A percentile compares a stretch with the other conserved stretches of the same genome.
phyloP scores from a whole-genome alignment of 345 rosid genomes.

The Camelina laxa region DNA sequence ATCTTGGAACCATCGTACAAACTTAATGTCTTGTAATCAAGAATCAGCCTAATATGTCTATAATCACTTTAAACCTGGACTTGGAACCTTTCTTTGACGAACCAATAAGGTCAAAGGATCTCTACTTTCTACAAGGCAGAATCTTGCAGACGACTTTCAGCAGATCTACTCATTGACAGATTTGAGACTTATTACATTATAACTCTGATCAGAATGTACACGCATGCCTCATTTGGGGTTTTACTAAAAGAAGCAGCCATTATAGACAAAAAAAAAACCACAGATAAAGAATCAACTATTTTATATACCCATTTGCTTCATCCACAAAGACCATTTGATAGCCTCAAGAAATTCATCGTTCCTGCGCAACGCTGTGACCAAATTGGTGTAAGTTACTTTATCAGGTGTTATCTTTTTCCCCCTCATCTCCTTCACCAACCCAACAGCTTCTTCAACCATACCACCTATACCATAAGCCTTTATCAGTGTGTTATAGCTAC shows the following conservation, averaged over 20 bases:
- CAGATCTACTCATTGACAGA: slow-evolving; percentile 13
- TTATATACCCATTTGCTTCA: slow-evolving; percentile 82
- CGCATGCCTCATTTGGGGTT: slow-evolving; percentile 6
- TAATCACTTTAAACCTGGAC: not conserved
- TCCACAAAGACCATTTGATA: slow-evolving; percentile 94
- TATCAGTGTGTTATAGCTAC: slow-evolving; percentile 90
- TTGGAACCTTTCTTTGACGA: not conserved
- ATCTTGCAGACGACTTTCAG: not conserved
- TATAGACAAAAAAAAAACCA: slow-evolving; percentile 28
- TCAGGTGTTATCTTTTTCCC: slow-evolving; percentile 69
- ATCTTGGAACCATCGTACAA: not conserved
- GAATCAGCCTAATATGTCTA: not conserved
- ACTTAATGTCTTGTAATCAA: not conserved
- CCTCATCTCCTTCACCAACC: slow-evolving; percentile 86
- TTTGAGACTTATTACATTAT: slow-evolving; percentile 17
- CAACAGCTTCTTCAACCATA: slow-evolving; percentile 86
- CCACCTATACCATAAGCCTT: slow-evolving; percentile 96
- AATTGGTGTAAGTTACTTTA: slow-evolving; percentile 70
- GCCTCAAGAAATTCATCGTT: slow-evolving; percentile 90
- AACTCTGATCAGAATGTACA: slow-evolving; percentile 31
- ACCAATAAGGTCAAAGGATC: not conserved
- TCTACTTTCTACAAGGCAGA: not conserved
- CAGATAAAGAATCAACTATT: slow-evolving; percentile 3
- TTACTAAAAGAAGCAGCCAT: slow-evolving; percentile 12
- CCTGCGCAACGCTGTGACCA: slow-evolving; percentile 69